These are phyloP conservation scores for Phlegmacium glaucopus DNA, from an alignment of 768 basidiomycete genomes.

Conservation along the genomic window DNA sequence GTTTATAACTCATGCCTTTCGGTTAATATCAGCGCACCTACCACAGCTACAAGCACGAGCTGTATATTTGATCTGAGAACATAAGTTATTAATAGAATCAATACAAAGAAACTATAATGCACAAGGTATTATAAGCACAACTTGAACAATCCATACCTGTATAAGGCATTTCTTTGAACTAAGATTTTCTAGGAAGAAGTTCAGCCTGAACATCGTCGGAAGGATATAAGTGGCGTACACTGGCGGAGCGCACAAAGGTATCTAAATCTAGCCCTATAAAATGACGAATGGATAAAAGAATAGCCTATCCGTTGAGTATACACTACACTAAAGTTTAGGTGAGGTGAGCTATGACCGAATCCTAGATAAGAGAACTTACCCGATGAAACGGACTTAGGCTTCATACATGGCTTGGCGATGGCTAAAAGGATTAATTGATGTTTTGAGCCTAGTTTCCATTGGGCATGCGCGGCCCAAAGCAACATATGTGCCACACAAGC, in stretches of 20 bases:
- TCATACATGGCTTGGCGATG: too few species aligned
- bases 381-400: too few species aligned
- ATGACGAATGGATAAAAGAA: slow-evolving; percentile 9
- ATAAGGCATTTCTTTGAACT: slow-evolving; percentile 17
- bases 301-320: slow-evolving; percentile 4
- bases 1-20: neutral
- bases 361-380: too few species aligned
- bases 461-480: too few species aligned
- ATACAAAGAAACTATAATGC: slow-evolving; percentile 13
- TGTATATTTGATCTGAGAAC: slow-evolving; percentile 13
- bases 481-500: too few species aligned
- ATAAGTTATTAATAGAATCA: slow-evolving; percentile 12
- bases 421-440: too few species aligned
- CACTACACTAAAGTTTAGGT: slow-evolving; percentile 7
- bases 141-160: slow-evolving; percentile 8
- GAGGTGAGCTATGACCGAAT: too few species aligned
- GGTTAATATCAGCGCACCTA: slow-evolving; percentile 1
- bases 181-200: slow-evolving; percentile 9
- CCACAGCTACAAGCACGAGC: slow-evolving; percentile 15
- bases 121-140: neutral
- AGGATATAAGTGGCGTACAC: too few species aligned
- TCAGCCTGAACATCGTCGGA: too few species aligned
- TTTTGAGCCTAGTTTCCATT: too few species aligned
- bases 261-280: neutral
- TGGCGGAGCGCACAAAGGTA: too few species aligned